phyloP scores from a whole-genome alignment of 148 eudicot genomes.

The Amaranthus palmeri region DNA sequence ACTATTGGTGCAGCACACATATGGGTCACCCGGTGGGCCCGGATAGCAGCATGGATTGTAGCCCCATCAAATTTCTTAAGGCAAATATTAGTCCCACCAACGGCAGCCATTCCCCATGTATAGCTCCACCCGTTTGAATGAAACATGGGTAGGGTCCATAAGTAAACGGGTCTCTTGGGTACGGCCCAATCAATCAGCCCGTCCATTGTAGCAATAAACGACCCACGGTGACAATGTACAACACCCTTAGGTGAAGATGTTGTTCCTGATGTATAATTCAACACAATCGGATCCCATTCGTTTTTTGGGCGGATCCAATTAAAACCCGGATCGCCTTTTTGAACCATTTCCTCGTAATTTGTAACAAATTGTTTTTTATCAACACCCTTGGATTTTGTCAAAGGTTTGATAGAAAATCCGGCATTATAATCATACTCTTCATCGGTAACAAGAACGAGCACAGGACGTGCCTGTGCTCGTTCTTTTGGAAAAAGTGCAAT shows the following conservation, averaged over 20 bases:
- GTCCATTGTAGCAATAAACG: constrained; percentile 37
- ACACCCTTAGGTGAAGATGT: constrained; percentile 61
- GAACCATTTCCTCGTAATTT: constrained; percentile 12
- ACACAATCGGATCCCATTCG: constrained; percentile 25
- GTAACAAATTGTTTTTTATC: constrained; percentile 7
- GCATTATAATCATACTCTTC: constrained; percentile 7
- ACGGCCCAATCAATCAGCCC: constrained; percentile 46
- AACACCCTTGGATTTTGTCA: not conserved
- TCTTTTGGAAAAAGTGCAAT: constrained; percentile 12
- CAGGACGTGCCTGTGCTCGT: constrained; percentile 15
- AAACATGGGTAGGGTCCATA: constrained; percentile 70
- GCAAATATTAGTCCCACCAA: constrained; percentile 56
- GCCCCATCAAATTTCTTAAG: constrained; percentile 39
- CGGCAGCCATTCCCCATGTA: constrained; percentile 62
- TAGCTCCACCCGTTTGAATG: constrained; percentile 61
- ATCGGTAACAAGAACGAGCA: constrained; percentile 14
- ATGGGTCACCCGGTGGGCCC: constrained; percentile 46
- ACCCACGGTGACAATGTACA: constrained; percentile 42
- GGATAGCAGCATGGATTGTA: constrained; percentile 27
- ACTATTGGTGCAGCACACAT: constrained; percentile 76
- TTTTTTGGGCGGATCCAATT: constrained; percentile 15
- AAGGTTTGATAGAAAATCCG: not conserved
- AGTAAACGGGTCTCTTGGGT: constrained; percentile 42
- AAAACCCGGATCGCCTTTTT: constrained; percentile 11
- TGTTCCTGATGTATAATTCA: constrained; percentile 64